Base-by-base conservation (phyloP, 768 basidiomycete species). In the Termitomyces sp. region DNA sequence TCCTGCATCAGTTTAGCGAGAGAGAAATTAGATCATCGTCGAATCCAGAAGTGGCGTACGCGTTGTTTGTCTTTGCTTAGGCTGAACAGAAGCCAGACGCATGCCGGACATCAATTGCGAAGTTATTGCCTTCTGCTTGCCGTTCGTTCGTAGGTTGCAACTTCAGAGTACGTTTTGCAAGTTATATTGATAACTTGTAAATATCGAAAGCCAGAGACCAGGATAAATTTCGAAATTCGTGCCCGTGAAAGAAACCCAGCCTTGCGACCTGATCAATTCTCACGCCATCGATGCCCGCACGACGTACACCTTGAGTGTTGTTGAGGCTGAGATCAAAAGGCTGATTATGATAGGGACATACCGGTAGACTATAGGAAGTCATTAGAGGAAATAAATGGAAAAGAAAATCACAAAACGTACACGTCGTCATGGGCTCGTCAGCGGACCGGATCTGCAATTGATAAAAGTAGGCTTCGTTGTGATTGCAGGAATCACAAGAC, bases 361-460 rank as follows among this genome's bases (percentile, higher is more conserved):
- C 84, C 86, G 79, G 67, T 86, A 87, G 70, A 87, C 85, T 87
- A 55, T 12, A 49, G 26, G 40, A 23, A 35, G 1, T 33, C 3
- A n/a, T 53, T 17, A 56, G 44, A 61, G 23, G 17, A 3, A 7
- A 21, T 23, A 37, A 43, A 17, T 44, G 45, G 37, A 12, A 41
- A 44, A 15, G 49, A 33, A 41, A 55, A 52, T 56, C 40, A 44
- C 55, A 44, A 30, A n/a, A 69, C 78, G 38, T 63, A 81, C 81
- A 82, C 5, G 78, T 81, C 6, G 89, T 93, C 91, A 93, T 94
- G 15, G 90, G 91, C 66, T 94, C 92, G 66, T 94, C 92, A 0
- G 91, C 93, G 63, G 91, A 95, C 45, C 96, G 76, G 59, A 98
- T 99, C 69, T 99, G 97, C 14, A 98, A 76, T 75, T 98, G 94